phyloP scores from a whole-genome alignment of 2,329 filamentous ascomycete species.

The Thielaviopsis euricoi region DNA sequence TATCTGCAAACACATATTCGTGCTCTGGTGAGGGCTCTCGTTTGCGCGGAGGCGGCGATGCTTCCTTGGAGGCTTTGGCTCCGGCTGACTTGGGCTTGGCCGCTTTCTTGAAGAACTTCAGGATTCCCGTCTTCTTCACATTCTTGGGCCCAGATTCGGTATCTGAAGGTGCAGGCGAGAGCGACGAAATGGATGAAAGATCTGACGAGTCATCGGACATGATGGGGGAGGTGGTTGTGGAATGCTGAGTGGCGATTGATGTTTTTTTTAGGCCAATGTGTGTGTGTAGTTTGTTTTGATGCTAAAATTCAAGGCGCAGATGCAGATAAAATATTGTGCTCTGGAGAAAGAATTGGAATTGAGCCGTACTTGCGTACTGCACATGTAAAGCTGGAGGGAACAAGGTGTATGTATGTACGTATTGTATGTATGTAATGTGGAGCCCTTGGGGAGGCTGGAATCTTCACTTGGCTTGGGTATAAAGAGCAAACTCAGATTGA shows the following conservation, averaged over 20 bases:
- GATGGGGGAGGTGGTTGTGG: background rate
- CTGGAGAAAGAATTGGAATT: too few species aligned
- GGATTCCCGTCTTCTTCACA: slow-evolving; percentile 40
- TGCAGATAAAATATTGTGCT: background rate
- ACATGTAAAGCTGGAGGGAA: background rate
- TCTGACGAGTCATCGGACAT: slow-evolving; percentile 43
- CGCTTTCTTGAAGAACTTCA: slow-evolving; percentile 41
- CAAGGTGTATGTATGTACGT: background rate
- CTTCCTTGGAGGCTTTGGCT: slow-evolving; percentile 31
- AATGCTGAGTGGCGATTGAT: background rate
- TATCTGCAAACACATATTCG: slow-evolving; percentile 79
- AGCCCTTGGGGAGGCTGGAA: background rate
- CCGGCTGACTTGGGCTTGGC: slow-evolving; percentile 20
- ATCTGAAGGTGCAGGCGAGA: slow-evolving; percentile 28
- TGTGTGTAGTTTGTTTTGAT: background rate
- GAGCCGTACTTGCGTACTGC: background rate
- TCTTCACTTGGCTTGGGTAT: background rate
- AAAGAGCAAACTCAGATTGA: background rate
- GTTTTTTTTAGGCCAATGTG: background rate
- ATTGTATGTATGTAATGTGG: background rate
- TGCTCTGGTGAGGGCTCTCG: slow-evolving; percentile 77
- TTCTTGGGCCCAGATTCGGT: slow-evolving; percentile 34
- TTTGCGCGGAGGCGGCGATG: slow-evolving; percentile 55
- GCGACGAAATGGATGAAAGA: slow-evolving; percentile 39
- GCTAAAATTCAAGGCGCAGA: background rate